These are phyloP conservation scores for Ophiostoma perfectum DNA, from an alignment of 2,329 filamentous ascomycete species.

Conservation along the genomic window DNA sequence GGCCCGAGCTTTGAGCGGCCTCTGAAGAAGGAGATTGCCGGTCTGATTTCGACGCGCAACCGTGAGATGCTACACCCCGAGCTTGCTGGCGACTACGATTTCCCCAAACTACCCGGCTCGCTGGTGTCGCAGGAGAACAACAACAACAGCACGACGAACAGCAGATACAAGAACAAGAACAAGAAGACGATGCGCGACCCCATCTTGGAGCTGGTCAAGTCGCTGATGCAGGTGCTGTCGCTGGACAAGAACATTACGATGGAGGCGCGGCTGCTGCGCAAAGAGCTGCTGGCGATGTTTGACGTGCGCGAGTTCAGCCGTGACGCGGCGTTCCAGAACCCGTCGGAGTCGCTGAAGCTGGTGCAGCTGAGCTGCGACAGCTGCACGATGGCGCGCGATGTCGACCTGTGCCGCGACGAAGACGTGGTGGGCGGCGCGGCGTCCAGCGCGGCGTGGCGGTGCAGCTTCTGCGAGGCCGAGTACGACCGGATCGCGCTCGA, in stretches of 20 bases:
- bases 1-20: constrained; percentile 83
- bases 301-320: constrained; percentile 91
- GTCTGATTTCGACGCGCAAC: constrained; percentile 78
- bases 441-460: constrained; percentile 57
- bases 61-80: constrained; percentile 86
- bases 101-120: constrained; percentile 72
- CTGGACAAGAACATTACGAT: constrained; percentile 87
- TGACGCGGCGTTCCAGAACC: constrained; percentile 83
- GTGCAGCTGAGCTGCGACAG: constrained; percentile 77
- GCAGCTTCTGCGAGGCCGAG: constrained; percentile 66
- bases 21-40: constrained; percentile 78
- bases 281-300: constrained; percentile 83
- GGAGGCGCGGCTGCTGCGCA: constrained; percentile 80
- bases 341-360: constrained; percentile 67
- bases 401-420: constrained; percentile 89
- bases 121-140: constrained; percentile 14
- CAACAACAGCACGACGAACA: constrained; percentile 19
- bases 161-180: constrained; percentile 21
- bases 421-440: constrained; percentile 53
- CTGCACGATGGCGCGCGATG: constrained; percentile 81
- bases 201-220: constrained; percentile 84
- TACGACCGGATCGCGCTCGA: constrained; percentile 78
- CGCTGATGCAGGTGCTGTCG: constrained; percentile 83
- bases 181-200: constrained; percentile 53
- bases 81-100: constrained; percentile 77